Percentiles rank a stretch among this genome's conserved stretches.
Evolutionary conservation across 2,329 filamentous ascomycete species (phyloP).

Genomic region (Curvularia hawaiiensis): DNA sequence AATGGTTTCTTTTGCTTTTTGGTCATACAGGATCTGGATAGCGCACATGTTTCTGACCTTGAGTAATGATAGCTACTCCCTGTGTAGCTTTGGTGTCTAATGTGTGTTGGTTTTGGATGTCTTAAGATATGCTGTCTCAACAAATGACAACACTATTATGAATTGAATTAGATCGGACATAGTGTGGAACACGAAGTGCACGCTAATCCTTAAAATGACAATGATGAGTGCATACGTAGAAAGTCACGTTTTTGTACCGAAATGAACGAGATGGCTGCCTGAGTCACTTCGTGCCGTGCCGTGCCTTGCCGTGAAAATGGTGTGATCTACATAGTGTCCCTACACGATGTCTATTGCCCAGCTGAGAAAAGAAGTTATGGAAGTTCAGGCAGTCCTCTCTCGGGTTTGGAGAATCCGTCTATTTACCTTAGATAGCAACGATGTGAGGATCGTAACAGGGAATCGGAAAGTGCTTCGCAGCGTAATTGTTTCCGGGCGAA

Average conservation of each 20-base stretch:
- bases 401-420: neutral
- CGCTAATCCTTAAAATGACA: too few relatives aligned
- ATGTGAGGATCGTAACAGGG: neutral
- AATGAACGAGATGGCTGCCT: neutral
- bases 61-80: neutral
- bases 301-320: neutral
- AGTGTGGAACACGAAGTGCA: too few relatives aligned
- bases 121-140: neutral
- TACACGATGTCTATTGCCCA: neutral
- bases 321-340: neutral
- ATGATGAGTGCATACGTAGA: neutral
- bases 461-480: too few relatives aligned
- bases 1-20: neutral
- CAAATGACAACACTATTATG: neutral
- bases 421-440: neutral
- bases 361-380: neutral
- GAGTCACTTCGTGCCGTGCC: neutral
- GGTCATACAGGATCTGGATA: neutral
- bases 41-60: neutral
- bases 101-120: neutral
- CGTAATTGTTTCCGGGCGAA: neutral
- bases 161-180: neutral
- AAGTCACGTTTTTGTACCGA: neutral
- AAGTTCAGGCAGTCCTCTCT: neutral
- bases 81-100: neutral